Evolutionary conservation across 169 alveolate species (phyloP).

Genomic region (Plasmodium vivax): DNA sequence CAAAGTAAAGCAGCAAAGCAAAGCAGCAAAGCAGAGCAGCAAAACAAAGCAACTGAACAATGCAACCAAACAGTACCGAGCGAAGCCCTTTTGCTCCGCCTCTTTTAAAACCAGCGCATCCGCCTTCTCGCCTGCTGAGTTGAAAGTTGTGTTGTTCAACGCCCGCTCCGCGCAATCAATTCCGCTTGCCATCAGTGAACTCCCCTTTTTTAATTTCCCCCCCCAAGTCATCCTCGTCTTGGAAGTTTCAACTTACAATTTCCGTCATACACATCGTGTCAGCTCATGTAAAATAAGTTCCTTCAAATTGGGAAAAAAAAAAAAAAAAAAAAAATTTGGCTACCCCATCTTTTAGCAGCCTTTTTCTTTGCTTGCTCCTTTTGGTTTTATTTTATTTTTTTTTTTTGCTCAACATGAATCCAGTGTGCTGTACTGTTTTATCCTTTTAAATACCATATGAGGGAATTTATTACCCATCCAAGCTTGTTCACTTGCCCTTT

Average conservation of each 20-base stretch:
- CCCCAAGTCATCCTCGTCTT: background rate
- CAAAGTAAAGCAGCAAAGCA: background rate
- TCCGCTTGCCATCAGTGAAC: conserved; percentile 1
- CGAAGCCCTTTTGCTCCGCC: background rate
- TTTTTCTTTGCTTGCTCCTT: background rate
- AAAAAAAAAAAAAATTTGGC: conserved; percentile 7
- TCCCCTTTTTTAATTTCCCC: background rate
- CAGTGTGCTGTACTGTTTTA: background rate
- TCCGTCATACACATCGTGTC: background rate
- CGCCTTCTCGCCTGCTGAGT: background rate
- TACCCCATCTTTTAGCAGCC: background rate
- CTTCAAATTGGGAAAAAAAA: background rate
- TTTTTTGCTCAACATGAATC: background rate
- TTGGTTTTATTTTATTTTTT: background rate
- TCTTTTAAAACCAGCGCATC: background rate
- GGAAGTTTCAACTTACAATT: conserved; percentile 1
- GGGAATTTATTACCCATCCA: background rate
- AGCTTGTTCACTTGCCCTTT: background rate
- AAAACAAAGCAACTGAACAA: background rate
- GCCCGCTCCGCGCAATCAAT: background rate
- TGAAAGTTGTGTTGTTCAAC: background rate
- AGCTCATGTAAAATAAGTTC: background rate
- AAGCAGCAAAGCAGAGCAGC: background rate
- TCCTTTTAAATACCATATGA: background rate
- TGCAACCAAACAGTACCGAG: background rate